Evolutionary conservation across 148 eudicot species (phyloP).

Genomic region (Dysphania ambrosioides): DNA sequence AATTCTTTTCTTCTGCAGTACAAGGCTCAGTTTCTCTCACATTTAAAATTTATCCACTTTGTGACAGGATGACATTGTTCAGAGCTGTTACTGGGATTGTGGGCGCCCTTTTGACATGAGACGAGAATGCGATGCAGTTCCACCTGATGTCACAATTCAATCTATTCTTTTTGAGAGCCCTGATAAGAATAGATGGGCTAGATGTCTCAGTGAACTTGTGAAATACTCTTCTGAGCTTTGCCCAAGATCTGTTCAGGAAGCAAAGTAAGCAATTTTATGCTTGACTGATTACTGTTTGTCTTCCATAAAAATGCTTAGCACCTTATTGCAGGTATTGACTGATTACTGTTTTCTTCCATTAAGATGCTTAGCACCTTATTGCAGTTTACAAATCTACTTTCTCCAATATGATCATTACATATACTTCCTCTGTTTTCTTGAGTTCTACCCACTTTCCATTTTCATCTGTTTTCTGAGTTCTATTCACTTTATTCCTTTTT

Average conservation of each 20-base stretch:
- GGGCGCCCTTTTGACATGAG: conserved; percentile 91
- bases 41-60: conserved; percentile 8
- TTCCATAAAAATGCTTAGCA: too few species aligned
- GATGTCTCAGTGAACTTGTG: conserved; percentile 93
- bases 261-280: conserved; percentile 55
- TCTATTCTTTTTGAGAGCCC: conserved; percentile 92
- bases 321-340: too few species aligned
- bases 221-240: conserved; percentile 96
- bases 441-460: too few species aligned
- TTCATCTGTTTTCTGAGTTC: too few species aligned
- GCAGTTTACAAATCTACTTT: too few species aligned
- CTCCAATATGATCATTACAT: too few species aligned
- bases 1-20: not conserved
- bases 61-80: conserved; percentile 95
- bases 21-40: conserved; percentile 2
- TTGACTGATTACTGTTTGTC: not conserved
- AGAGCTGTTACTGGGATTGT: conserved; percentile 96
- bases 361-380: too few species aligned
- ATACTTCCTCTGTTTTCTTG: too few species aligned
- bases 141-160: conserved; percentile 88
- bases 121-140: conserved; percentile 84
- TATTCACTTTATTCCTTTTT: too few species aligned
- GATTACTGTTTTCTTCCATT: too few species aligned
- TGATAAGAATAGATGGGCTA: conserved; percentile 97
- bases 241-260: conserved; percentile 96